Conservation (phyloP, 2,329 filamentous ascomycete species). For the Ceratocystis eucalypticola region DNA sequence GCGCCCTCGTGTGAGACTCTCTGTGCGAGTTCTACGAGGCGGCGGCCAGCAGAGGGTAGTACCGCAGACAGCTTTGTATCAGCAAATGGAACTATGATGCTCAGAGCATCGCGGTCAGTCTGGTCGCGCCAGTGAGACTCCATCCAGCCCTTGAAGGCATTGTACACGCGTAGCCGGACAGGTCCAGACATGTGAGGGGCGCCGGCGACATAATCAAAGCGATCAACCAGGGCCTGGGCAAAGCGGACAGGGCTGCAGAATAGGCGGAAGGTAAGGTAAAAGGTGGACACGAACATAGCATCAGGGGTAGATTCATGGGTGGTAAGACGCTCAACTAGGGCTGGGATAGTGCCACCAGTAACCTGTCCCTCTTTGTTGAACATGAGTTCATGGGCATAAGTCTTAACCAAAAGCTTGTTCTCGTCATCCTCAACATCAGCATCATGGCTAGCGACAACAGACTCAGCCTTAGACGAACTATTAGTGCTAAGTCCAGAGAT, state of each 20-base stretch:
- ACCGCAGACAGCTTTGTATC: conserved; percentile 52
- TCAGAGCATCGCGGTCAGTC: conserved; percentile 62
- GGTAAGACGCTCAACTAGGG: conserved; percentile 86
- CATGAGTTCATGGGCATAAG: conserved; percentile 79
- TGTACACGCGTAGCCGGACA: conserved; percentile 83
- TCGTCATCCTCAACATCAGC: conserved; percentile 73
- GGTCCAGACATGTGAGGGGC: conserved; percentile 60
- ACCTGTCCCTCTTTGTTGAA: conserved; percentile 91
- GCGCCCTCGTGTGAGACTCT: conserved; percentile 64
- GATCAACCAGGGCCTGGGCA: conserved; percentile 69
- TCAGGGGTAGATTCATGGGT: conserved; percentile 88
- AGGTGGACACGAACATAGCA: conserved; percentile 79
- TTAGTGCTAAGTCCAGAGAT: conserved; percentile 54
- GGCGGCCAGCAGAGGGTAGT: conserved; percentile 63
- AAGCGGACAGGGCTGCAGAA: conserved; percentile 74
- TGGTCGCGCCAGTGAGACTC: conserved; percentile 89
- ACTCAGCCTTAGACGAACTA: conserved; percentile 37
- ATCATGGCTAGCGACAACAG: conserved; percentile 33
- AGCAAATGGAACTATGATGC: conserved; percentile 67
- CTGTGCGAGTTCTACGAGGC: conserved; percentile 65
- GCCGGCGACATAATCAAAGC: conserved; percentile 83
- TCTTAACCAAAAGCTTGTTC: conserved; percentile 75
- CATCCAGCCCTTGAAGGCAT: conserved; percentile 93
- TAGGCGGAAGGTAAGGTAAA: conserved; percentile 89
- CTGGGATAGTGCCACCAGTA: conserved; percentile 79